Percentiles rank a stretch among this genome's conserved stretches.
These are phyloP conservation scores for Haplographium delicatum DNA, from an alignment of 495 filamentous ascomycete species.

Conservation along the genomic window DNA sequence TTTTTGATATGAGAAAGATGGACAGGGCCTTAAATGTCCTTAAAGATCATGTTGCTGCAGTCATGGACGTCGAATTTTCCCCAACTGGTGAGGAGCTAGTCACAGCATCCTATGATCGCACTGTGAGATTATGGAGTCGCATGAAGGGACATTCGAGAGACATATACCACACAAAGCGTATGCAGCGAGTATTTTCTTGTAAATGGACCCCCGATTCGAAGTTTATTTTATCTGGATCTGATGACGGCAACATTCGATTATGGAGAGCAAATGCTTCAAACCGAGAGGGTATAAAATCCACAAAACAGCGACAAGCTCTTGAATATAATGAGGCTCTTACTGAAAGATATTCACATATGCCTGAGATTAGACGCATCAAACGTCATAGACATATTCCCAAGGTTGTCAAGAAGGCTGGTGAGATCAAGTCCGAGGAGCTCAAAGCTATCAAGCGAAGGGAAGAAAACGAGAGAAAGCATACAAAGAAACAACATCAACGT, in stretches of 20 bases:
- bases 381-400: constrained; percentile 89
- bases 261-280: constrained; percentile 89
- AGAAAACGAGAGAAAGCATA: constrained; percentile 92
- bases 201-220: constrained; percentile 83
- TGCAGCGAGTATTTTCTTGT: constrained; percentile 91
- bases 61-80: constrained; percentile 94
- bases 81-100: constrained; percentile 95
- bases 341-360: constrained; percentile 89
- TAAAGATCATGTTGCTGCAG: constrained; percentile 92
- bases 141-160: constrained; percentile 80
- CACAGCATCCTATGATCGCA: constrained; percentile 80
- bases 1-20: constrained; percentile 86
- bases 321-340: constrained; percentile 86
- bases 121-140: constrained; percentile 74
- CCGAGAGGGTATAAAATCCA: constrained; percentile 77
- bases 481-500: constrained; percentile 66
- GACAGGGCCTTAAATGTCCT: constrained; percentile 82
- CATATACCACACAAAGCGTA: constrained; percentile 95
- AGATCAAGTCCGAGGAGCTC: constrained; percentile 93
- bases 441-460: constrained; percentile 78
- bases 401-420: constrained; percentile 92
- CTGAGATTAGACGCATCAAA: constrained; percentile 85
- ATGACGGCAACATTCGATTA: constrained; percentile 90
- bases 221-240: constrained; percentile 76
- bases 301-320: constrained; percentile 75